Percentiles rank a stretch among this genome's conserved stretches.
Conservation (phyloP, 768 basidiomycete genomes). For the Amanita phalloides region DNA sequence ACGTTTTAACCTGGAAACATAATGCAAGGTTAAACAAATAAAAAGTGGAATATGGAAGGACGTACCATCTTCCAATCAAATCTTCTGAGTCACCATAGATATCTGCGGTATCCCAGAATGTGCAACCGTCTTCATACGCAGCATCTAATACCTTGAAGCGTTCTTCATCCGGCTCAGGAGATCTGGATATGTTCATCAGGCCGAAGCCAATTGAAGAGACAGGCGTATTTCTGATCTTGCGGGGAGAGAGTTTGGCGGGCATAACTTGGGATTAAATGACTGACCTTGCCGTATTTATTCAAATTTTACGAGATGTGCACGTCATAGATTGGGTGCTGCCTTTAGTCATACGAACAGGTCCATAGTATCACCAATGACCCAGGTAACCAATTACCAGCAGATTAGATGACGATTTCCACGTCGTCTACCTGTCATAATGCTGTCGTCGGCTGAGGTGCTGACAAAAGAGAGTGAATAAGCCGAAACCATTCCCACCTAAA, state of each 20-base stretch:
- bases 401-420: too few relatives aligned
- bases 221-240: conserved; percentile 29
- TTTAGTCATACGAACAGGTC: neutral
- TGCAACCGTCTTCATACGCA: conserved; percentile 29
- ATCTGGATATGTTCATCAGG: conserved; percentile 21
- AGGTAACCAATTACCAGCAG: too few relatives aligned
- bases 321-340: neutral
- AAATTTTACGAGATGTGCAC: conserved; percentile 25
- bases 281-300: too few relatives aligned
- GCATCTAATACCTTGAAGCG: conserved; percentile 45
- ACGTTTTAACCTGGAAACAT: conserved; percentile 28
- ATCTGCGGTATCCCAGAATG: conserved; percentile 39
- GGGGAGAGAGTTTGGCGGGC: neutral
- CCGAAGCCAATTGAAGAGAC: conserved; percentile 56
- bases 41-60: too few relatives aligned
- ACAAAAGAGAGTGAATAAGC: too few relatives aligned
- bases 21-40: too few relatives aligned
- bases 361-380: neutral
- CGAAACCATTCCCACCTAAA: too few relatives aligned
- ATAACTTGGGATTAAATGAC: too few relatives aligned
- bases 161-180: conserved; percentile 38
- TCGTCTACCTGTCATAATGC: too few relatives aligned
- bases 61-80: conserved; percentile 18
- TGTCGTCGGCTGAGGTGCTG: too few relatives aligned
- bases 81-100: conserved; percentile 35